Percentiles rank a stretch among this genome's conserved stretches.
These are phyloP conservation scores for Flaveria floridana DNA, from an alignment of 140 eudicot species.

Conservation along the genomic window DNA sequence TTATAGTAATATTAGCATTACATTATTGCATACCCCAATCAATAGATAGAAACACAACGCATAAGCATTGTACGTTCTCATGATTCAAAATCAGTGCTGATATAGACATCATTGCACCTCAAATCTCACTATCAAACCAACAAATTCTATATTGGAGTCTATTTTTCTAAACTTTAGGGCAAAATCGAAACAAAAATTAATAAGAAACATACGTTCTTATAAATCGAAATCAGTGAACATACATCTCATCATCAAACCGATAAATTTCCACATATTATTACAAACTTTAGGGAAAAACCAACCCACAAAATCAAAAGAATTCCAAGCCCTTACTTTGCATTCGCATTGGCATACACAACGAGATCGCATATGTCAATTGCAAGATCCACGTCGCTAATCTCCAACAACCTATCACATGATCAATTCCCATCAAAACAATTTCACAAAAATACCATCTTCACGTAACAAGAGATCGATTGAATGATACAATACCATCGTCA, in stretches of 20 bases:
- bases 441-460: background rate
- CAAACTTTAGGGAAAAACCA: background rate
- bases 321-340: conserved; percentile 42
- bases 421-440: background rate
- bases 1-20: background rate
- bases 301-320: background rate
- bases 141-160: background rate
- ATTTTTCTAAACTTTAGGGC: background rate
- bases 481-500: conserved; percentile 42
- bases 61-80: background rate
- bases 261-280: background rate
- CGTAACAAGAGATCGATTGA: background rate
- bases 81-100: too few relatives aligned
- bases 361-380: conserved; percentile 51
- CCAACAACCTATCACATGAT: conserved; percentile 58
- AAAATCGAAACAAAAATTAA: background rate
- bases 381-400: conserved; percentile 69
- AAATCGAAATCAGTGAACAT: background rate
- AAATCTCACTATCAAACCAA: background rate
- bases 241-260: background rate
- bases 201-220: background rate
- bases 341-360: conserved; percentile 32
- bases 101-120: background rate
- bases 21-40: background rate
- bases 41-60: background rate